A percentile compares a stretch with the other conserved stretches of the same genome.
These are phyloP conservation scores for Juncus effusus DNA, from an alignment of 176 grass and related monocot genomes.

Conservation along the genomic window DNA sequence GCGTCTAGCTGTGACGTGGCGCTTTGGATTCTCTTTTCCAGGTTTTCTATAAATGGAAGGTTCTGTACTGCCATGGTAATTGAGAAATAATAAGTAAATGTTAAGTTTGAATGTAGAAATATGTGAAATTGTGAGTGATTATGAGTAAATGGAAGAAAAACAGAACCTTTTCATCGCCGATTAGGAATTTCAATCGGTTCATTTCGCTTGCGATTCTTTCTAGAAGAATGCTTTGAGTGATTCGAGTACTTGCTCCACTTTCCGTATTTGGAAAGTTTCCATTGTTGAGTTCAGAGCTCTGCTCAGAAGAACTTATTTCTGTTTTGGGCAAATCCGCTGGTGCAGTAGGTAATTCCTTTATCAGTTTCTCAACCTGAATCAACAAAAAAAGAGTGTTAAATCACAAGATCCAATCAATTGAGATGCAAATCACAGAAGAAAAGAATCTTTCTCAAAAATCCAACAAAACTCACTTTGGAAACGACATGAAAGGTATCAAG, in stretches of 20 bases:
- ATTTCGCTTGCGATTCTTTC: constrained; percentile 98
- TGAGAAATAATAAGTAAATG: constrained; percentile 3
- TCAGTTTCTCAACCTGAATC: constrained; percentile 87
- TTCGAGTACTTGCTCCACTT: constrained; percentile 51
- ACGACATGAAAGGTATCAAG: constrained; percentile 98
- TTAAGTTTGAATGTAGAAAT: constrained; percentile 7
- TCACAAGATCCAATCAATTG: background rate
- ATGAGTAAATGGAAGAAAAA: constrained; percentile 9
- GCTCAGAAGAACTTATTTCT: constrained; percentile 23
- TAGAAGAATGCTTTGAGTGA: constrained; percentile 88
- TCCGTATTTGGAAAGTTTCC: constrained; percentile 31
- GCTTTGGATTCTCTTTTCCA: constrained; percentile 94
- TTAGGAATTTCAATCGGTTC: constrained; percentile 95
- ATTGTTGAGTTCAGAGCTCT: constrained; percentile 25
- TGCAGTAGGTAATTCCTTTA: constrained; percentile 77
- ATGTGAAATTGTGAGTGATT: background rate
- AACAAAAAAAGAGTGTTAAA: background rate
- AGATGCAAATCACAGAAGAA: background rate
- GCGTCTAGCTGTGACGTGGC: constrained; percentile 77
- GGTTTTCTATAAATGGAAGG: constrained; percentile 97
- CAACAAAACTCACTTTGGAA: constrained; percentile 57
- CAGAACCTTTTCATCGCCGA: constrained; percentile 72
- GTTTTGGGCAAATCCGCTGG: constrained; percentile 45
- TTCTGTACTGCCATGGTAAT: constrained; percentile 91
- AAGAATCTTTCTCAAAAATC: background rate